These are phyloP conservation scores for Fusarium globosum DNA, from an alignment of 2,329 filamentous ascomycete species.

Conservation along the genomic window DNA sequence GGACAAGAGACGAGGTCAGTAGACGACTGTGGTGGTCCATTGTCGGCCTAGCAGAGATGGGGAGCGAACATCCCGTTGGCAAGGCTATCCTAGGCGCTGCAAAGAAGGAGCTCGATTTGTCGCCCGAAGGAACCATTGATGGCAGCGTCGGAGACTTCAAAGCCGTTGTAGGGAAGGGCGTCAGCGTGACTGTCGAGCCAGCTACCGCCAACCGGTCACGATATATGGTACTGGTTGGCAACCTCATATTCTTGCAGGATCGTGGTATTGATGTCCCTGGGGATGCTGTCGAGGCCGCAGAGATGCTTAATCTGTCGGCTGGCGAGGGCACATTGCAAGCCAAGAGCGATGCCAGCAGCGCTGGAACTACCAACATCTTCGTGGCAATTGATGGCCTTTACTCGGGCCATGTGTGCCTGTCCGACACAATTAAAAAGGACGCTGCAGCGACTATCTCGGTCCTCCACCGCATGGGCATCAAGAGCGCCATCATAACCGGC, in stretches of 20 bases:
- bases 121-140: conserved; percentile 79
- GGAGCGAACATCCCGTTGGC: conserved; percentile 96
- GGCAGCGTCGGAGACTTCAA: conserved; percentile 88
- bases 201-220: conserved; percentile 73
- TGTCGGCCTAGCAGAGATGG: conserved; percentile 91
- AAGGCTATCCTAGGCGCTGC: conserved; percentile 86
- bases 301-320: conserved; percentile 61
- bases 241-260: conserved; percentile 78
- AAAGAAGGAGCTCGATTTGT: conserved; percentile 74
- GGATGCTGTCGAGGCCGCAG: conserved; percentile 71
- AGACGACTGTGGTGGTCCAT: conserved; percentile 90
- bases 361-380: conserved; percentile 93
- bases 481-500: conserved; percentile 91
- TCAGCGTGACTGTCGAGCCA: conserved; percentile 84
- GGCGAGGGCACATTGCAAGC: conserved; percentile 42
- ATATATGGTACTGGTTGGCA: conserved; percentile 85
- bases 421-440: conserved; percentile 90
- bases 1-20: conserved; percentile 65
- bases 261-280: conserved; percentile 74
- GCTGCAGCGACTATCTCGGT: conserved; percentile 84
- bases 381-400: conserved; percentile 86
- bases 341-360: conserved; percentile 46
- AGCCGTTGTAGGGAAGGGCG: conserved; percentile 84
- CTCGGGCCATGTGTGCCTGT: conserved; percentile 83
- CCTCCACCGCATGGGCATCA: conserved; percentile 84